Base-by-base conservation (phyloP, 2,329 filamentous ascomycete genomes). In the Bimuria novae-zelandiae region DNA sequence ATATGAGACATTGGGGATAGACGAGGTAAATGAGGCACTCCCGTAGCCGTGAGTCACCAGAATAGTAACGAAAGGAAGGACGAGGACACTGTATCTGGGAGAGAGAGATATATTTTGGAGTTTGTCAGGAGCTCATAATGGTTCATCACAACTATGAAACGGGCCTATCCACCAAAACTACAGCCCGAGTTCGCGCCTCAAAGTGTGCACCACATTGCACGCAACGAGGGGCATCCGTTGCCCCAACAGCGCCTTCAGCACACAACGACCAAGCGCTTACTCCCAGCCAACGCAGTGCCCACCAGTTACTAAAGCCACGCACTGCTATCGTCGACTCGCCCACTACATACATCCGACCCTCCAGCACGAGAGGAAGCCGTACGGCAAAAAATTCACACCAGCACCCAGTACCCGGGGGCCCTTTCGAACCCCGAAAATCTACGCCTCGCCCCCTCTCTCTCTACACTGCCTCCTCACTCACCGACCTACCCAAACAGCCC, bases 201-300 rank as follows among this genome's bases (percentile, higher is more conserved):
- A 29, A 23, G 12, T 10, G 25, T 27, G 39, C 42, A 30, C 40
- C 49, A 54, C 51, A 27, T 45, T 23, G 45, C 51, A 54, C 51
- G 32, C 35, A 46, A 32, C 17, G 51, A 54, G 51, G 51, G 51
- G 51, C 39, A 53, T 16, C 17, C 5, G n/a, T 11, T 5, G 12
- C 12, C 23, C 8, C 25, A 19, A 17, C 42, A 25, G 19, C 30
- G 21, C 11, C 44, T 16, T 17, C 22, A 29, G 22, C 42, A 45
- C 42, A 35, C 25, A 21, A n/a, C 16, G n/a, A 33, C 2, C 27
- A 35, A 33, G 42, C 42, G 42, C 42, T 30, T 30, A 32, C 25
- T 4, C 40, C 21, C 12, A 23, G n/a, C 25, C 27, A 32, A 43
- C 25, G 27, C 27, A 14, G 40, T 29, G 39, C 22, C 27, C 23